Percentiles rank a stretch among this genome's conserved stretches.
Conservation (phyloP, 371 early-diverging fungal genomes). For the Nematocida ausubeli region DNA sequence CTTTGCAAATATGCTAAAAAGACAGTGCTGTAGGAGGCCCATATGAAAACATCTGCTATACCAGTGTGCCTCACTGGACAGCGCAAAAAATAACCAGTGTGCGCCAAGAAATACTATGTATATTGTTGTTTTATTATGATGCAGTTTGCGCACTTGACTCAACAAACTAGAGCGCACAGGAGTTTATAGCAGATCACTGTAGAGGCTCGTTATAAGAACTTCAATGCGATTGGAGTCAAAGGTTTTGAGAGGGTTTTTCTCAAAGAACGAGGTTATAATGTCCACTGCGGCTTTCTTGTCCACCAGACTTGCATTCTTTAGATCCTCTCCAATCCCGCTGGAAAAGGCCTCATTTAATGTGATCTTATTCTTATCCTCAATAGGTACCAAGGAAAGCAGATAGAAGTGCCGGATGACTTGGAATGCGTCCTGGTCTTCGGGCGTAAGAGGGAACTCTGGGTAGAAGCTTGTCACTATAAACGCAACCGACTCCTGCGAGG, state of each 20-base stretch:
- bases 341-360: background rate
- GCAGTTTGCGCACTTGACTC: too few relatives aligned
- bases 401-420: conserved; percentile 50
- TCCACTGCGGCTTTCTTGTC: conserved; percentile 40
- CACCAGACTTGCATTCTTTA: background rate
- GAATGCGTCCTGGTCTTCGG: conserved; percentile 55
- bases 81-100: too few relatives aligned
- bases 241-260: conserved; percentile 11
- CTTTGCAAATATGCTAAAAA: too few relatives aligned
- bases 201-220: conserved; percentile 16
- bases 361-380: background rate
- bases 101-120: too few relatives aligned
- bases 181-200: conserved; percentile 5
- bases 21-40: too few relatives aligned
- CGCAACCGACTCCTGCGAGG: conserved; percentile 30
- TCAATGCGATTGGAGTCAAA: conserved; percentile 16
- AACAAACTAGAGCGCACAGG: too few relatives aligned
- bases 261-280: conserved; percentile 50
- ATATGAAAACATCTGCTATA: too few relatives aligned
- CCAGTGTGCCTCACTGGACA: too few relatives aligned
- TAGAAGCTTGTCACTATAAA: conserved; percentile 45
- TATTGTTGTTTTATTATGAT: too few relatives aligned
- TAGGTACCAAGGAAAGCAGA: background rate
- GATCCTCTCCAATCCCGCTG: background rate
- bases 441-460: conserved; percentile 41